Base-by-base conservation (phyloP, 306 rosid genomes). In the Vigna trinervia region DNA sequence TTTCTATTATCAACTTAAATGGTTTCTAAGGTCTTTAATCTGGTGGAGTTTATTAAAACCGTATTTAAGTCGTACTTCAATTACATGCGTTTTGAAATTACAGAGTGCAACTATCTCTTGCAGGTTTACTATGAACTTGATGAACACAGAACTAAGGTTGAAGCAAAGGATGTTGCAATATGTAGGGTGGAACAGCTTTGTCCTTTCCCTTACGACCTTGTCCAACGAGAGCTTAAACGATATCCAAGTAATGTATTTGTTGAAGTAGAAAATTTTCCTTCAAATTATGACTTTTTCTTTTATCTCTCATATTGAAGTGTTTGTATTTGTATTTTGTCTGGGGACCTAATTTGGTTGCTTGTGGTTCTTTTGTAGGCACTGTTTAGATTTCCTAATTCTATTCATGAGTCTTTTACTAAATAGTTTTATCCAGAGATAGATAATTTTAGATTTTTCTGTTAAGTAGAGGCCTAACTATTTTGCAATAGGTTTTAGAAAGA, bases 71-170 rank as follows among this genome's bases (percentile, higher is more conserved):
- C 46, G 61, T 75, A 30, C 30, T 58, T 67, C 46, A 53, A 51
- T 67, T 19, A 1, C 47, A 76, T 66, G 76, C 46, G 59, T 12
- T 60, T 71, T 52, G 30, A 60, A 64, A 69, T 59, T 59, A 11
- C 12, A 32, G 38, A 52, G 38, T 46, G 26, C 66, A 19, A 66
- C 62, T 39, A 20, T 63, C 58, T 12, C 39, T 71, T 78, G 81
- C 91, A 95, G 99, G 80, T 95, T 54, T 91, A 95, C 89, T 95
- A 92, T 75, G 99, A 95, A 82, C 94, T 95, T 82, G 99, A 92
- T 78, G 99, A 92, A 0, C 85, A 76, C 11, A 80, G 99, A 83
- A 81, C 72, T 71, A 95, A 92, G 86, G 78, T 19, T 48, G 85
- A 78, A 6, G 96, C 90, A 43, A 90, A 89, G 81, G 97, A 95